A percentile compares a stretch with the other conserved stretches of the same genome.
phyloP scores from a whole-genome alignment of 164 flowering plant genomes.

The Cinnamomum micranthum region DNA sequence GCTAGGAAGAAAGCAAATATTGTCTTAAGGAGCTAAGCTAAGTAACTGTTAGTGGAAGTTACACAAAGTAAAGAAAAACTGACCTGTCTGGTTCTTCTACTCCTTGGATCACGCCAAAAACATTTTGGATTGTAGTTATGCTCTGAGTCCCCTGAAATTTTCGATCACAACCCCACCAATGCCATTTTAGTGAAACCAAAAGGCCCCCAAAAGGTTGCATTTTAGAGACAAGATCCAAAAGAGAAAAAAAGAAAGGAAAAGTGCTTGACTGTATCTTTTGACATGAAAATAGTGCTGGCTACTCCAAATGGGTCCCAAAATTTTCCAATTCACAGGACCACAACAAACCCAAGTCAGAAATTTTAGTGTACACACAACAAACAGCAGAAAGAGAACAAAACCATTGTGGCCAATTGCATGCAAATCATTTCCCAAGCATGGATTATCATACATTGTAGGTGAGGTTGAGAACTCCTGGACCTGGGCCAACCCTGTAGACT shows the following conservation, averaged over 20 bases:
- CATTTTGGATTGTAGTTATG: constrained; percentile 56
- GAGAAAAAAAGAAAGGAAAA: not conserved
- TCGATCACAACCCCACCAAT: not conserved
- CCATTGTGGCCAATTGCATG: not conserved
- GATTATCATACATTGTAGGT: constrained; percentile 42
- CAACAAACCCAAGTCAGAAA: too few species aligned
- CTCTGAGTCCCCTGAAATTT: constrained; percentile 48
- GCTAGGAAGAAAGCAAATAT: not conserved
- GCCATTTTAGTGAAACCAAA: not conserved
- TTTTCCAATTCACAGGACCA: too few species aligned
- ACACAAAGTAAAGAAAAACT: not conserved
- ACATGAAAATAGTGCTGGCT: not conserved
- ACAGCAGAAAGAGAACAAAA: not conserved
- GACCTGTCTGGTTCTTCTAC: constrained; percentile 77
- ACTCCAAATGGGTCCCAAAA: too few species aligned
- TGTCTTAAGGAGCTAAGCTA: not conserved
- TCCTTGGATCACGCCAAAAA: constrained; percentile 67
- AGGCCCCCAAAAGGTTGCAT: not conserved
- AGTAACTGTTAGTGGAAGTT: not conserved
- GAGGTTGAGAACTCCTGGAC: constrained; percentile 59
- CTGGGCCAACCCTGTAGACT: constrained; percentile 62
- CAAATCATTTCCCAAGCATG: not conserved
- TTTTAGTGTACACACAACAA: too few species aligned
- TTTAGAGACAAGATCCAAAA: not conserved
- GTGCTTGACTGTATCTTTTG: not conserved